Evolutionary conservation across 768 basidiomycete species (phyloP).

Genomic region (Porphyrellus cyaneotinctus): DNA sequence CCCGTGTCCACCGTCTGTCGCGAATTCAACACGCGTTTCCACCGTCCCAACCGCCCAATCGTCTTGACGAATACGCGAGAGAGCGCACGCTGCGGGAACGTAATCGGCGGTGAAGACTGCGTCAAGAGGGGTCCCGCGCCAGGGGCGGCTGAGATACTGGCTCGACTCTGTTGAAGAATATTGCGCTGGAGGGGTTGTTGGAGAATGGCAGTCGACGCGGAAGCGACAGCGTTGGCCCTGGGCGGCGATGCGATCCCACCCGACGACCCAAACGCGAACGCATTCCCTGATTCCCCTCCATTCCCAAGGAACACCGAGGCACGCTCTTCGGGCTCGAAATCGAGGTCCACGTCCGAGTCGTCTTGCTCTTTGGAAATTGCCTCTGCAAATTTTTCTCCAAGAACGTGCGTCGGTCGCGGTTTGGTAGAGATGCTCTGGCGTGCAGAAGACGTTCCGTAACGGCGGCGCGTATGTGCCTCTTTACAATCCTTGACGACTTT

Average conservation of each 20-base stretch:
- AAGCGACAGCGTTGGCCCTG: constrained; percentile 45
- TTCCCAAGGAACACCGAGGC: constrained; percentile 35
- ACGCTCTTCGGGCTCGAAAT: constrained; percentile 58
- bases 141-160: constrained; percentile 28
- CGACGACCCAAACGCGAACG: constrained; percentile 35
- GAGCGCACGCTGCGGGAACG: constrained; percentile 58
- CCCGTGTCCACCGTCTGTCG: constrained; percentile 36
- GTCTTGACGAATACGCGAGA: constrained; percentile 79
- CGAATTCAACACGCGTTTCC: constrained; percentile 73
- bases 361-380: constrained; percentile 45
- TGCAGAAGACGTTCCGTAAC: constrained; percentile 26
- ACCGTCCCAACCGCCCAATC: constrained; percentile 74
- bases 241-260: constrained; percentile 29
- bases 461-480: constrained; percentile 51
- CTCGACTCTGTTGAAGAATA: constrained; percentile 45
- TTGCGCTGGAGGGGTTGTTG: constrained; percentile 57
- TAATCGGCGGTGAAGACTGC: constrained; percentile 36
- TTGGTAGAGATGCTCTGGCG: constrained; percentile 33
- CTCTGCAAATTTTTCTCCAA: constrained; percentile 66
- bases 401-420: constrained; percentile 41
- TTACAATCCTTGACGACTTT: constrained; percentile 83
- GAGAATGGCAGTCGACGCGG: constrained; percentile 57
- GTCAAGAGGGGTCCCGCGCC: constrained; percentile 13
- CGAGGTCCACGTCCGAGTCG: constrained; percentile 74
- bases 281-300: constrained; percentile 41